Conservation (phyloP, 2,329 filamentous ascomycete species). For the Arthroderma sp. region DNA sequence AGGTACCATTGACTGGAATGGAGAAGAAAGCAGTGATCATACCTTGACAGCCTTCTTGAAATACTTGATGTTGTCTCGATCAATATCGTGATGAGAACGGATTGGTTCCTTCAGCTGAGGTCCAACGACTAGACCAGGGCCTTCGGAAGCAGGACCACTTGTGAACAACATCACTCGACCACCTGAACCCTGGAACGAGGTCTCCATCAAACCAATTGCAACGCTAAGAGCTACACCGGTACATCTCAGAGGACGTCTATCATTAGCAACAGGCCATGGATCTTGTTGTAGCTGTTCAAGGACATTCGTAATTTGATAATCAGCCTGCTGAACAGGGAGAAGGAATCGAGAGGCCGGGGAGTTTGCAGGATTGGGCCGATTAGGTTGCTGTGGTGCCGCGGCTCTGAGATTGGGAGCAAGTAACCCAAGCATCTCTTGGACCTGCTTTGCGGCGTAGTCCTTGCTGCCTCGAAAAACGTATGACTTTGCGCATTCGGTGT, state of each 20-base stretch:
- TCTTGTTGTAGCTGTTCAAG: slow-evolving; percentile 93
- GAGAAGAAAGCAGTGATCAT: slow-evolving; percentile 17
- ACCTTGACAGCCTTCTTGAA: slow-evolving; percentile 98
- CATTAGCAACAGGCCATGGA: slow-evolving; percentile 91
- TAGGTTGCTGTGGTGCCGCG: slow-evolving; percentile 58
- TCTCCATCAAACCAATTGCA: slow-evolving; percentile 81
- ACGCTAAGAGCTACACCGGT: slow-evolving; percentile 95
- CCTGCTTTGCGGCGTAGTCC: slow-evolving; percentile 94
- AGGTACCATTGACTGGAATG: slow-evolving; percentile 13
- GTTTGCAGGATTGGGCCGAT: slow-evolving; percentile 60
- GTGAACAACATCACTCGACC: slow-evolving; percentile 96
- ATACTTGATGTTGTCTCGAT: slow-evolving; percentile 97
- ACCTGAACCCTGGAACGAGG: slow-evolving; percentile 88
- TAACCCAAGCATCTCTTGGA: slow-evolving; percentile 97
- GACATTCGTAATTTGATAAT: slow-evolving; percentile 93
- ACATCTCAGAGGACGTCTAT: slow-evolving; percentile 79
- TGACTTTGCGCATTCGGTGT: slow-evolving; percentile 94
- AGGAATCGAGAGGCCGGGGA: slow-evolving; percentile 82
- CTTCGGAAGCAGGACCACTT: slow-evolving; percentile 87
- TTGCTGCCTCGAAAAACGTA: slow-evolving; percentile 98
- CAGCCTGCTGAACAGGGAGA: slow-evolving; percentile 85
- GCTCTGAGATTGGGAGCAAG: slow-evolving; percentile 61
- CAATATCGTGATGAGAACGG: slow-evolving; percentile 95
- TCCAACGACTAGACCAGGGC: slow-evolving; percentile 91
- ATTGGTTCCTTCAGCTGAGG: slow-evolving; percentile 93